Conservation (phyloP, 176 grass and related monocot genomes). For the Otatea glauca region DNA sequence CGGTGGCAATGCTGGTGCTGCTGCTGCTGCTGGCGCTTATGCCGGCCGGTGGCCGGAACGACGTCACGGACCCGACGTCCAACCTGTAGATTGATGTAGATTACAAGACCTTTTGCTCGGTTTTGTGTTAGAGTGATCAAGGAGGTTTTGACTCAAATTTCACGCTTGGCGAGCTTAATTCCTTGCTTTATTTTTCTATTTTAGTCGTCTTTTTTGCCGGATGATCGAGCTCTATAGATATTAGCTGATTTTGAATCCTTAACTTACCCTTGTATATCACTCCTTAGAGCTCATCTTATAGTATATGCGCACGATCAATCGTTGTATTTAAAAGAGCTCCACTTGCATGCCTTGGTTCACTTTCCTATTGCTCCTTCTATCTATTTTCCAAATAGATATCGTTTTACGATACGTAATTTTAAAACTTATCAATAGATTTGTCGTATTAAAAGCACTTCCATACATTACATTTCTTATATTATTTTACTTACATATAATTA, state of each 20-base stretch:
- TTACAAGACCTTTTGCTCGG: not conserved
- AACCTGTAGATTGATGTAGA: conserved; percentile 31
- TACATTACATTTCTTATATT: too few species aligned
- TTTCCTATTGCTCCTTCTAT: too few species aligned
- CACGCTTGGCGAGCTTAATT: not conserved
- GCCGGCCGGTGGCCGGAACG: conserved; percentile 41
- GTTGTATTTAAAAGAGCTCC: too few species aligned
- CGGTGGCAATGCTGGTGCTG: conserved; percentile 48
- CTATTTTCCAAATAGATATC: too few species aligned
- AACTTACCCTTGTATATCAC: not conserved
- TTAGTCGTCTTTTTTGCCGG: not conserved
- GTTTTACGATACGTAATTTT: too few species aligned
- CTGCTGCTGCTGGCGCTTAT: conserved; percentile 60
- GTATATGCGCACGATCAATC: not conserved
- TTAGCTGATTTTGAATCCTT: not conserved
- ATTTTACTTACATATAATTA: too few species aligned
- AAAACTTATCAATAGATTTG: too few species aligned
- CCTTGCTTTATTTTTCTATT: not conserved
- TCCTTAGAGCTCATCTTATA: not conserved
- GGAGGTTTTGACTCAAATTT: not conserved
- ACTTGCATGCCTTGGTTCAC: too few species aligned
- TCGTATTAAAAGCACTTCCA: too few species aligned
- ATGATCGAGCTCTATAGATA: not conserved
- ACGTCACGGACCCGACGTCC: not conserved
- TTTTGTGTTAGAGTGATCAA: not conserved